A percentile compares a stretch with the other conserved stretches of the same genome.
These are phyloP conservation scores for Ligustrum vulgare DNA, from an alignment of 257 asterid species.

Conservation along the genomic window DNA sequence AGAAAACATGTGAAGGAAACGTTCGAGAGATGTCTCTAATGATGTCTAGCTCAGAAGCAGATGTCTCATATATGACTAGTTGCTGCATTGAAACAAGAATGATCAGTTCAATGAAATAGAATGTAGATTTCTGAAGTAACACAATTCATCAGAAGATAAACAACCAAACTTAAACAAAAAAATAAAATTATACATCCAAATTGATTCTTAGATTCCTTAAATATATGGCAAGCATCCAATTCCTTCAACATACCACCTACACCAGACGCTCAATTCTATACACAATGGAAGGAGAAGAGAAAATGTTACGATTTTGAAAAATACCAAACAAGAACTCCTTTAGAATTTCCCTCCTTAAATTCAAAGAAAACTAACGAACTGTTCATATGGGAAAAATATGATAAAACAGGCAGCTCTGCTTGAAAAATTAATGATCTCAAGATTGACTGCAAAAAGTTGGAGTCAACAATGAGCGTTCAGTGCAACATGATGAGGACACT, in stretches of 20 bases:
- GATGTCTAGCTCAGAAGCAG: slow-evolving; percentile 96
- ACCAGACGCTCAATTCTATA: not conserved
- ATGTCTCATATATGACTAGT: slow-evolving; percentile 96
- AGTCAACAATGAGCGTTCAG: not conserved
- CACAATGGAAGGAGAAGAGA: not conserved
- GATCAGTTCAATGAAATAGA: slow-evolving; percentile 20
- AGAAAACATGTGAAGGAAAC: slow-evolving; percentile 97
- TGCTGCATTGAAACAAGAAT: slow-evolving; percentile 65
- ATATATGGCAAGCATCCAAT: not conserved
- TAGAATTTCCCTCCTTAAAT: not conserved
- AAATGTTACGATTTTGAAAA: not conserved
- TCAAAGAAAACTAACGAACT: slow-evolving; percentile 14
- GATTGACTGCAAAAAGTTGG: not conserved
- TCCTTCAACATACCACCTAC: slow-evolving; percentile 4
- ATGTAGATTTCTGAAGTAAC: slow-evolving; percentile 9
- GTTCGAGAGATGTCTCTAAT: slow-evolving; percentile 98
- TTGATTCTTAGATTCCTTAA: not conserved
- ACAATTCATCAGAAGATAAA: slow-evolving; percentile 13
- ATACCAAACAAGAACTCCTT: not conserved
- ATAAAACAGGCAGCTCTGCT: not conserved
- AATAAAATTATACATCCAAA: not conserved
- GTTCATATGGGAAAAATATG: slow-evolving; percentile 14
- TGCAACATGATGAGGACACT: not conserved
- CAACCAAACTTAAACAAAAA: not conserved
- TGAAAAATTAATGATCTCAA: slow-evolving; percentile 10